Conservation (phyloP, 345 rosid genomes). For the Balakata baccata region DNA sequence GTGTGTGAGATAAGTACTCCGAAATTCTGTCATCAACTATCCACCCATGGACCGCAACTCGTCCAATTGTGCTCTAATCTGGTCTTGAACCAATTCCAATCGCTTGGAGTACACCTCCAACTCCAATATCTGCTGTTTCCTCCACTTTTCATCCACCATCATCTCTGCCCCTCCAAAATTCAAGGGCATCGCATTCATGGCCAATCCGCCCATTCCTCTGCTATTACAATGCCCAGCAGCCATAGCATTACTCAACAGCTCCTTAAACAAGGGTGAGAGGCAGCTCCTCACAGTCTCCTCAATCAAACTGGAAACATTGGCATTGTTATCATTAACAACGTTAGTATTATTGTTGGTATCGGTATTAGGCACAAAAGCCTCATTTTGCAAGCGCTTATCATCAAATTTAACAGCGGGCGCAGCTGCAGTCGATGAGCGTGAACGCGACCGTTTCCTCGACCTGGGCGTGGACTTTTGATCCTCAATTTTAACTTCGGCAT, state of each 20-base stretch:
- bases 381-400: constrained; percentile 41
- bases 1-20: constrained; percentile 1
- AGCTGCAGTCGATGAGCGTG: constrained; percentile 25
- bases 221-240: constrained; percentile 37
- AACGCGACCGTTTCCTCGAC: constrained; percentile 47
- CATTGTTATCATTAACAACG: constrained; percentile 13
- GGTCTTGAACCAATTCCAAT: constrained; percentile 89
- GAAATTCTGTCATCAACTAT: constrained; percentile 10
- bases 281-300: constrained; percentile 81
- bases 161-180: constrained; percentile 37
- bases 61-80: constrained; percentile 67
- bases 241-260: constrained; percentile 46
- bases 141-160: constrained; percentile 79
- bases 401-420: constrained; percentile 40
- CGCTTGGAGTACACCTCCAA: constrained; percentile 87
- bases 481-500: constrained; percentile 34
- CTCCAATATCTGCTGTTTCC: constrained; percentile 92
- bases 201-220: constrained; percentile 35
- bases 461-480: constrained; percentile 45
- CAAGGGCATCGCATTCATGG: constrained; percentile 39
- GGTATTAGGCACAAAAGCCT: constrained; percentile 19
- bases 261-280: constrained; percentile 77
- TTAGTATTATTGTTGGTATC: constrained; percentile 26
- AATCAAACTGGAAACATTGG: constrained; percentile 38
- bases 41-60: constrained; percentile 62